Percentiles rank a stretch among this genome's conserved stretches.
These are phyloP conservation scores for Corchorus olitorius DNA, from an alignment of 345 rosid genomes.

Conservation along the genomic window DNA sequence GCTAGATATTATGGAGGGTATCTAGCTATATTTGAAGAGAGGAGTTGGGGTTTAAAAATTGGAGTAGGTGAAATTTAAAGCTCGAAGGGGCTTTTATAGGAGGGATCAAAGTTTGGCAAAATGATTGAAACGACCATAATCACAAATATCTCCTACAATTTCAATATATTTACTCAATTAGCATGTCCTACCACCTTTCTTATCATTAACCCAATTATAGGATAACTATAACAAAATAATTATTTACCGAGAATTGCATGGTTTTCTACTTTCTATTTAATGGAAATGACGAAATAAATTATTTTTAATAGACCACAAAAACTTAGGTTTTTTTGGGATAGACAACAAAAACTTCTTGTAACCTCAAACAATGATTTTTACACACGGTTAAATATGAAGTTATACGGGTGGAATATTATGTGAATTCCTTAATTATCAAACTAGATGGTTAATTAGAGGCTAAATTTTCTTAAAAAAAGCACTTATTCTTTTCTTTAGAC, in stretches of 20 bases:
- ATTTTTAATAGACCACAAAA: no score
- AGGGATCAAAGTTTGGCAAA: conserved; percentile 16
- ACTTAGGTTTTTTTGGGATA: no score
- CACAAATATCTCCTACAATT: conserved; percentile 9
- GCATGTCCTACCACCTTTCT: conserved; percentile 2
- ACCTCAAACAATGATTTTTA: no score
- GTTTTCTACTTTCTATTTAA: no score
- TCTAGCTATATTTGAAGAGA: not conserved
- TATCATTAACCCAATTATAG: not conserved
- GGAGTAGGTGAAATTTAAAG: conserved; percentile 20
- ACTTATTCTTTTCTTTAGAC: no score
- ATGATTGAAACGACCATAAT: conserved; percentile 27
- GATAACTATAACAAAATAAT: not conserved
- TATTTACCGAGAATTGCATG: not conserved
- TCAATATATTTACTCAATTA: conserved; percentile 20
- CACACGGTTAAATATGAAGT: no score
- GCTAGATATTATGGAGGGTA: not conserved
- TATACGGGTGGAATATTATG: no score
- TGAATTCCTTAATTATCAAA: no score
- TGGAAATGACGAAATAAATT: no score
- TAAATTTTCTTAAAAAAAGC: no score
- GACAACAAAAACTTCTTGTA: no score
- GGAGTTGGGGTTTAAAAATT: not conserved
- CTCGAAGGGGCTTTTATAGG: conserved; percentile 30
- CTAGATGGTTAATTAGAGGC: no score